phyloP scores from a whole-genome alignment of 495 filamentous ascomycete genomes.

The Halenospora varia region DNA sequence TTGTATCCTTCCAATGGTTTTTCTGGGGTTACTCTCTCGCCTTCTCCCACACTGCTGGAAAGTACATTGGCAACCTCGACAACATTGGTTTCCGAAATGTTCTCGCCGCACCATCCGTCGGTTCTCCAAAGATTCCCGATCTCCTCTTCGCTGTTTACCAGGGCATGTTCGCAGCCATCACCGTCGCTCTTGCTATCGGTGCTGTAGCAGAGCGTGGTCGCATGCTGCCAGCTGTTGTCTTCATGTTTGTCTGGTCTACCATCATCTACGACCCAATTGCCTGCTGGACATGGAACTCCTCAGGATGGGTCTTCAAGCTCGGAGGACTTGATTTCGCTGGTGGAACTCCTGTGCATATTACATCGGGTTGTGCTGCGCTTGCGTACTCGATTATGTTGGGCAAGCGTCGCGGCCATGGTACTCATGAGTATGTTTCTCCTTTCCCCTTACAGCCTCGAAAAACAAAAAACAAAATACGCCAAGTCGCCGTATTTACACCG shows the following conservation, averaged over 20 bases:
- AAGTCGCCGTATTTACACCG: no score
- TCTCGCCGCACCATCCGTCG: constrained; percentile 76
- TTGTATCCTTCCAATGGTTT: constrained; percentile 97
- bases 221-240: constrained; percentile 45
- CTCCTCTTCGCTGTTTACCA: constrained; percentile 91
- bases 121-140: constrained; percentile 77
- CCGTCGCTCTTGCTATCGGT: constrained; percentile 89
- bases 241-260: constrained; percentile 96
- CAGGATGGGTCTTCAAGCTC: constrained; percentile 77
- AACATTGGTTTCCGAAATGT: constrained; percentile 87
- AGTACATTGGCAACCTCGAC: constrained; percentile 76
- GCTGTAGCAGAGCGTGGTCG: constrained; percentile 75
- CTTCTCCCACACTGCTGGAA: constrained; percentile 81
- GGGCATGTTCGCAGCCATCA: constrained; percentile 97
- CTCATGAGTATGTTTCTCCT: constrained; percentile 41
- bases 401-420: constrained; percentile 79
- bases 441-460: constrained; percentile 74
- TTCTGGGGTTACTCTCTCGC: constrained; percentile 97
- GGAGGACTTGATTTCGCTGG: constrained; percentile 95
- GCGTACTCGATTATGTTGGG: constrained; percentile 80
- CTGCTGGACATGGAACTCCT: constrained; percentile 96
- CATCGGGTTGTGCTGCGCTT: constrained; percentile 83
- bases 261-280: constrained; percentile 93
- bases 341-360: constrained; percentile 93
- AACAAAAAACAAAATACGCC: no score